These are phyloP conservation scores for Verticillium tricorpus DNA, from an alignment of 2,329 filamentous ascomycete genomes.

Conservation along the genomic window DNA sequence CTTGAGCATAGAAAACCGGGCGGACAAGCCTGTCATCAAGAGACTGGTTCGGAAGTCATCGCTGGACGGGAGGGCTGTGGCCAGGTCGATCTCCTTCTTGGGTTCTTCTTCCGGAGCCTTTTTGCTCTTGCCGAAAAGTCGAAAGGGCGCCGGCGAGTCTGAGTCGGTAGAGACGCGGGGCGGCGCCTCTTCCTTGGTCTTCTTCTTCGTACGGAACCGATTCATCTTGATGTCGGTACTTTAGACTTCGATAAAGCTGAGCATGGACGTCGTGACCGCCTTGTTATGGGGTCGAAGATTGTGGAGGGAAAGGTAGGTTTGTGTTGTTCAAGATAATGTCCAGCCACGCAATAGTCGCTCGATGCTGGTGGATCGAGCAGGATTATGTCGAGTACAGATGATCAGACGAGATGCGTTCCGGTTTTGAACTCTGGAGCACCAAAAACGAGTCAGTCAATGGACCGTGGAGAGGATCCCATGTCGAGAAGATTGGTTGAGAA, in stretches of 20 bases:
- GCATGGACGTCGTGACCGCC: conserved; percentile 1
- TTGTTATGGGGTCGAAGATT: neutral
- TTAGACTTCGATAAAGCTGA: neutral
- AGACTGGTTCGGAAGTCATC: conserved; percentile 95
- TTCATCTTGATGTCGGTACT: conserved; percentile 53
- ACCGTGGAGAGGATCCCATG: neutral
- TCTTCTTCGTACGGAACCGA: conserved; percentile 71
- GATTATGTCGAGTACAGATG: neutral
- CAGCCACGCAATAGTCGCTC: neutral
- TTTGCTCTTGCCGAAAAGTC: conserved; percentile 51
- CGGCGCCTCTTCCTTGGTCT: conserved; percentile 52
- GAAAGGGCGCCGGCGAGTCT: conserved; percentile 48
- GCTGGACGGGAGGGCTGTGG: conserved; percentile 68
- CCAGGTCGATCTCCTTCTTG: conserved; percentile 67
- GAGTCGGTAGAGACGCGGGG: conserved; percentile 50
- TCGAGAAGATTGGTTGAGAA: neutral
- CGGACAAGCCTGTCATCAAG: conserved; percentile 90
- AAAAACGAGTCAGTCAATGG: conserved; percentile 4
- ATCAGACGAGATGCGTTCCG: neutral
- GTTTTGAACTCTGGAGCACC: neutral
- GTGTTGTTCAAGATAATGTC: neutral
- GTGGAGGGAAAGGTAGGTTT: neutral
- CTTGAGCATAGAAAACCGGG: conserved; percentile 92
- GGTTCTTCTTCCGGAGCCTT: conserved; percentile 51
- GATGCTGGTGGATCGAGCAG: neutral